Percentiles rank a stretch among this genome's conserved stretches.
Conservation (phyloP, 2,329 filamentous ascomycete genomes). For the Colletotrichum orbiculare region DNA sequence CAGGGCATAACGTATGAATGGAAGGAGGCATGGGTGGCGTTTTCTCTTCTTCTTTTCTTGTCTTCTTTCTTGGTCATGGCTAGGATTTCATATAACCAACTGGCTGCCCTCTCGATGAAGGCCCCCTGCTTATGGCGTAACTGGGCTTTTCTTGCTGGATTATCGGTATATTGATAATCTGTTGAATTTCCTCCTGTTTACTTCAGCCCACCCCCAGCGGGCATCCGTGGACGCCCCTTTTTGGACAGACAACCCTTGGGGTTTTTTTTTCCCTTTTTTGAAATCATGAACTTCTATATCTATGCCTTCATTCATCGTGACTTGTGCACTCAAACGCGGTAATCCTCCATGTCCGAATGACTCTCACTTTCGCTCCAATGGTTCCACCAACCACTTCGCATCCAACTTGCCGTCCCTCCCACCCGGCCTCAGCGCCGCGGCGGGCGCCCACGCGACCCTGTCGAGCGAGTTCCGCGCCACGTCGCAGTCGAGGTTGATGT, state of each 20-base stretch:
- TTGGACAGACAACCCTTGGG: conserved; percentile 2
- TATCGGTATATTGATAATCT: conserved; percentile 9
- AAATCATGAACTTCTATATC: too few relatives aligned
- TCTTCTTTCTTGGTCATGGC: conserved; percentile 21
- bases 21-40: conserved; percentile 46
- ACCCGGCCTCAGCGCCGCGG: conserved; percentile 42
- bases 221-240: background rate
- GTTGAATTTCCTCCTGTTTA: conserved; percentile 2
- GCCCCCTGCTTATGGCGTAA: conserved; percentile 15
- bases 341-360: background rate
- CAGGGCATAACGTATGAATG: conserved; percentile 26
- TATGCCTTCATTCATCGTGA: too few relatives aligned
- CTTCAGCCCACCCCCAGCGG: conserved; percentile 9
- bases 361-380: conserved; percentile 25
- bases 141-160: conserved; percentile 12
- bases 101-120: conserved; percentile 12
- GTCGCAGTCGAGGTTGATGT: conserved; percentile 90
- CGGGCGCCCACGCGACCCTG: conserved; percentile 69
- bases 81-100: background rate
- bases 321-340: background rate
- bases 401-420: conserved; percentile 47
- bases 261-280: conserved; percentile 18
- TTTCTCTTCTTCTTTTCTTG: conserved; percentile 22
- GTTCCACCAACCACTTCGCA: conserved; percentile 52
- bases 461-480: conserved; percentile 80